Evolutionary conservation across 306 rosid genomes (phyloP), one percentile per base, ranked within the genome.

Genomic region (Astragalus glycyphyllos): DNA sequence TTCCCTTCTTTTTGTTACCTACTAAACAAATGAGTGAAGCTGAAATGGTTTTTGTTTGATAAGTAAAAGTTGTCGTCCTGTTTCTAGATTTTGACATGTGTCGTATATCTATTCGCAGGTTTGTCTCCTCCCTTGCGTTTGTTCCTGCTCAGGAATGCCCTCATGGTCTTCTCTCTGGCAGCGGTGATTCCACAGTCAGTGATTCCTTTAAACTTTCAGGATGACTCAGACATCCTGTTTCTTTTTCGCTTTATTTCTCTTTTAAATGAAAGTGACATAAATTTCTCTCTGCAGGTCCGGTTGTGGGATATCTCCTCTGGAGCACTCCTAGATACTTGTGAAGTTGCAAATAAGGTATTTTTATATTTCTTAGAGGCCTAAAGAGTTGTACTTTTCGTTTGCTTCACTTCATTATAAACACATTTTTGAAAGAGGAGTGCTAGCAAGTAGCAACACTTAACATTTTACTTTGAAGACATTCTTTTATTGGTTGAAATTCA

Each of bases 121-220:
- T 90, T 75, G 96, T 94, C 26, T 87, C 99, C 54, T 87, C 91
- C 86, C 75, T 91, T 46, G 88, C 88, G 13, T 89, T 89, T 40
- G 78, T 91, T 72, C 84, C 79, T 69, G 77, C 77, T 77, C 78
- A 61, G 69, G 89, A 87, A 67, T 79, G 34, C 79, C 86, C 88
- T 68, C 84, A 80, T 29, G 84, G 92, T 13, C 83, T 83, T 49
- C 69, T 91, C 53, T 94, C 99, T 73, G 99, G 99, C 77, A 82
- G 96, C 57, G 97, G 97, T 45, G 97, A 94, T 85, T 87, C 96
- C 44, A 91, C 97, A 0, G 97, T 94, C 58, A 87, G 89, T 80
- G 53, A 40, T 65, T 44, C 40, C 14, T 69, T 66, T 50, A 53
- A 79, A 72, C 46, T 29, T 58, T 57, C 55, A 20, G 53, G 58